Conservation (phyloP, 225 moss, liverwort and hornwort genomes). For the Anthoceros angustus region DNA sequence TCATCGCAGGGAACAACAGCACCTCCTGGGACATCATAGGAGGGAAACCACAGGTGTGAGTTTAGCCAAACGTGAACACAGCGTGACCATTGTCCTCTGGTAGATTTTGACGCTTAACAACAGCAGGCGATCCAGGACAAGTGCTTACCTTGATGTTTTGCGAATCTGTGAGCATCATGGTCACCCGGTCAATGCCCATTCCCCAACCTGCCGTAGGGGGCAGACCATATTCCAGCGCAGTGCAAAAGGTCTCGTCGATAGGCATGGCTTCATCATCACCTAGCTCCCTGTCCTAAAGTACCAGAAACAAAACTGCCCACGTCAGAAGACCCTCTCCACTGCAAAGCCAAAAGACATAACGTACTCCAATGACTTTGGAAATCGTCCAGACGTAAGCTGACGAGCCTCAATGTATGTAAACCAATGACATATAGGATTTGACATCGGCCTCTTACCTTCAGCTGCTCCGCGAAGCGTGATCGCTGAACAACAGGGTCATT, state of each 20-base stretch:
- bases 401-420: not conserved
- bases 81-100: too few relatives aligned
- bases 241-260: constrained; percentile 72
- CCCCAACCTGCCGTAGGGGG: constrained; percentile 94
- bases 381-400: not conserved
- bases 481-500: constrained; percentile 91
- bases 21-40: constrained; percentile 46
- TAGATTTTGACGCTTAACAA: not conserved
- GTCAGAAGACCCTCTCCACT: not conserved
- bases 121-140: not conserved
- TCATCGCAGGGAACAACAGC: constrained; percentile 89
- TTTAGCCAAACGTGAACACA: not conserved
- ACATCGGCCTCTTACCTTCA: constrained; percentile 27
- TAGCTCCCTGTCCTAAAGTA: constrained; percentile 48
- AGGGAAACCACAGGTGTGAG: not conserved
- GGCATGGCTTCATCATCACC: constrained; percentile 97
- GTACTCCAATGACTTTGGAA: not conserved
- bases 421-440: not conserved
- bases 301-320: not conserved
- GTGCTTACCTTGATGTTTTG: constrained; percentile 63
- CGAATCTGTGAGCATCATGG: constrained; percentile 83
- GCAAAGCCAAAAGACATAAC: not conserved
- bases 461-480: constrained; percentile 77
- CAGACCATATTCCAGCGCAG: constrained; percentile 75
- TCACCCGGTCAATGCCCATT: constrained; percentile 77